Conservation (phyloP, 208 protist species). For the Strigomonas culicis region DNA sequence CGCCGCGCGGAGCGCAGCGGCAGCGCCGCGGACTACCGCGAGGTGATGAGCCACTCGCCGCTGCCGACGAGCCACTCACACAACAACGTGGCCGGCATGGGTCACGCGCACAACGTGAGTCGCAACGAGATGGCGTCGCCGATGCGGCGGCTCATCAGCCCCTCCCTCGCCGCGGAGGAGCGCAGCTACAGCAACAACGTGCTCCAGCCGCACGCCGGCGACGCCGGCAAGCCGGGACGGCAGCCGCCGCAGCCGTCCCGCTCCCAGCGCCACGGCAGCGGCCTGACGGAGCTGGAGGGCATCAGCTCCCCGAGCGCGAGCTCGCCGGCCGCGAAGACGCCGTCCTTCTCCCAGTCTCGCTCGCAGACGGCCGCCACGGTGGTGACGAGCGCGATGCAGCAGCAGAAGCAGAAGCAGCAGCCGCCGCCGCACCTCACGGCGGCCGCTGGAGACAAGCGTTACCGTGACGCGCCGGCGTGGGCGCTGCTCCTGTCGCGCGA, state of each 20-base stretch:
- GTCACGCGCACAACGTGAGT: neutral
- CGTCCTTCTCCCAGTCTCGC: neutral
- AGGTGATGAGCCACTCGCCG: too few relatives aligned
- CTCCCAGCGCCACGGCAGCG: neutral
- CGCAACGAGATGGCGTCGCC: neutral
- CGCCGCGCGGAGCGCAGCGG: too few relatives aligned
- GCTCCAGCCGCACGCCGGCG: neutral
- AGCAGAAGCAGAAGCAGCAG: neutral
- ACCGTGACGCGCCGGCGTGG: constrained; percentile 30
- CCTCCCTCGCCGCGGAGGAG: neutral
- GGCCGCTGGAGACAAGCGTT: neutral
- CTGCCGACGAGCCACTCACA: neutral
- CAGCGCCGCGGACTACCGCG: too few relatives aligned
- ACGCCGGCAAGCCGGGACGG: neutral
- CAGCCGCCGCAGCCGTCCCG: neutral
- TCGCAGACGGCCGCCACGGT: neutral
- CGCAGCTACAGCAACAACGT: neutral
- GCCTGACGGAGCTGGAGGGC: neutral
- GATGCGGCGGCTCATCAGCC: neutral
- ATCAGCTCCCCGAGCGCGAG: constrained; percentile 1
- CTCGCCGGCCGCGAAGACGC: neutral
- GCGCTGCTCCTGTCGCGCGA: constrained; percentile 72
- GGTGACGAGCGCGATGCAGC: neutral
- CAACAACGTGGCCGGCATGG: neutral
- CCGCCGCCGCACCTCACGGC: neutral